Evolutionary conservation across 1,139 yeast species (phyloP), one percentile per base, ranked within the genome.

Genomic region (Saccharomyces hybrid): DNA sequence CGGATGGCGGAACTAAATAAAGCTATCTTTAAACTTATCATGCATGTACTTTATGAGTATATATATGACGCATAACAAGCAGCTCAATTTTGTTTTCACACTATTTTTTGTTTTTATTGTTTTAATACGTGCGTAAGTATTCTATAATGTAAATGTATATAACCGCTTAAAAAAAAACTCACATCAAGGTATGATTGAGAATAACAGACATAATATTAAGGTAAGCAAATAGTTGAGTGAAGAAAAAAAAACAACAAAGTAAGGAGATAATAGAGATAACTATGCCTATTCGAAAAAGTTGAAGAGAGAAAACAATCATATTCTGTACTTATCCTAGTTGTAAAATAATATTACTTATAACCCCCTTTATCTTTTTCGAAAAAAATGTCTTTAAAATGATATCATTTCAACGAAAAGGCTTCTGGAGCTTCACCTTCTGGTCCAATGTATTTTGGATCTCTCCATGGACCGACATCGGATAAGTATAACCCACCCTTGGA

Each of bases 401-500:
- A 16, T 55, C 55, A 62, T 53, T 61, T 62, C 58, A 68, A 54
- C 46, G 70, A 64, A 57, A 71, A 71, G 53, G 84, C 78, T 70
- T 79, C 80, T 66, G 93, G 93, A 55, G 90, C 90, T 72, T 84
- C 89, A 60, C 93, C 93, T 74, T 86, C 95, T 55, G 91, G 90
- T 27, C 95, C 95, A 66, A 90, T 84, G 73, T 69, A 91, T 73
- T 86, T 66, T 26, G 85, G 77, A 61, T 91, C 95, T 79, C 97
- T 88, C 99, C 99, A 93, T 59, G 99, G 99, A 61, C 99, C 99
- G 61, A 85, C 78, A 70, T 93, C 99, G 52, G 95, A 84, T 67
- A 93, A 77, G 73, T 85, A 88, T 60, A 93, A 81, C 34, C 96
- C 90, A 64, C 95, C 91, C 50, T 81, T 86, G 21, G 79, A 75